Evolutionary conservation across 2,329 filamentous ascomycete genomes (phyloP).

Genomic region (Beauveria asiatica): DNA sequence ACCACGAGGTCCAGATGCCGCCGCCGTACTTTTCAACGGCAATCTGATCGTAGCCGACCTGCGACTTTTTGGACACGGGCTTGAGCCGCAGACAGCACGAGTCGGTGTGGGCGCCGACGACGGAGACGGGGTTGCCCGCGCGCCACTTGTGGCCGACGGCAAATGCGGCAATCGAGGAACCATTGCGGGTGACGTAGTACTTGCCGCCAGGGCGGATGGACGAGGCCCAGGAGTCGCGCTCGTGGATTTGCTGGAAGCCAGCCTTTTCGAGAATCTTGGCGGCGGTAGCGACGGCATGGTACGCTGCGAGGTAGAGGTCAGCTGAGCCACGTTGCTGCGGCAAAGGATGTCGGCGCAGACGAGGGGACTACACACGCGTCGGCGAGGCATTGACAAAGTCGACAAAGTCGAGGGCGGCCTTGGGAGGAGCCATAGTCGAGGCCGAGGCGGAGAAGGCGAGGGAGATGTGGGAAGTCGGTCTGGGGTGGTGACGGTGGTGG

Average conservation of each 20-base stretch:
- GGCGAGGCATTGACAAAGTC: slow-evolving; percentile 92
- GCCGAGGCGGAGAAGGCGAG: slow-evolving; percentile 22
- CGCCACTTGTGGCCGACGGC: slow-evolving; percentile 86
- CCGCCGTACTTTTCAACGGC: slow-evolving; percentile 96
- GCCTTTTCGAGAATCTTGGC: slow-evolving; percentile 68
- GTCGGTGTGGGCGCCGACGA: slow-evolving; percentile 95
- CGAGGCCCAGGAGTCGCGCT: slow-evolving; percentile 81
- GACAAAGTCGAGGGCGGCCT: slow-evolving; percentile 71
- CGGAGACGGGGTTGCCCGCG: slow-evolving; percentile 81
- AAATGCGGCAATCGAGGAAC: slow-evolving; percentile 86
- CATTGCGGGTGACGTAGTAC: slow-evolving; percentile 93
- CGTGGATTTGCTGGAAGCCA: slow-evolving; percentile 81
- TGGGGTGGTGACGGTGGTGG: neutral
- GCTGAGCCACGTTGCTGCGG: neutral
- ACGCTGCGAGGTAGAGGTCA: slow-evolving; percentile 49
- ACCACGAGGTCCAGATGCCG: slow-evolving; percentile 97
- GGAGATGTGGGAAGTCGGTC: neutral
- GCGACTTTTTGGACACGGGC: slow-evolving; percentile 83
- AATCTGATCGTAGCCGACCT: slow-evolving; percentile 83
- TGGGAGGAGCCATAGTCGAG: slow-evolving; percentile 41
- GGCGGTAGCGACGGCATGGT: slow-evolving; percentile 81
- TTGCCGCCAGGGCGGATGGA: slow-evolving; percentile 78
- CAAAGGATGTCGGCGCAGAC: slow-evolving; percentile 11
- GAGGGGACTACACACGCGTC: slow-evolving; percentile 56
- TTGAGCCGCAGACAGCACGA: slow-evolving; percentile 88